Conservation (phyloP, 2,329 filamentous ascomycete genomes). For the Pseudogymnoascus verrucosus region DNA sequence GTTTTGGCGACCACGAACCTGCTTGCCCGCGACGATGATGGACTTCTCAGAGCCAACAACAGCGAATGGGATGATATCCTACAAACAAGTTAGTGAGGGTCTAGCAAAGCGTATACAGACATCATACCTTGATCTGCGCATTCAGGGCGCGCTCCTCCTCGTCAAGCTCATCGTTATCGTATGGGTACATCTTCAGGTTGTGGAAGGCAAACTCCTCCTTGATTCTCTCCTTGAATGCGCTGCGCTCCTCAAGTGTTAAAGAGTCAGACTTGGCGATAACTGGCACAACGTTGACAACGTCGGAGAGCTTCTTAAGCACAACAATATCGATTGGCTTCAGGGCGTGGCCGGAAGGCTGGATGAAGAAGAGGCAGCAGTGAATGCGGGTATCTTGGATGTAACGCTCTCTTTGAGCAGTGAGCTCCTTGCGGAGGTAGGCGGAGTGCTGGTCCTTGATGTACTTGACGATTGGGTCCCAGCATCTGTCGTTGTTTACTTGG, state of each 20-base stretch:
- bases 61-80: slow-evolving; percentile 93
- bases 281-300: slow-evolving; percentile 97
- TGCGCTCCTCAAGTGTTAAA: slow-evolving; percentile 88
- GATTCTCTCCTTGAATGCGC: slow-evolving; percentile 96
- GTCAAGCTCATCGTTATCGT: slow-evolving; percentile 98
- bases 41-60: slow-evolving; percentile 97
- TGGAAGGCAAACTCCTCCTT: slow-evolving; percentile 99
- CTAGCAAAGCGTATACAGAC: not conserved
- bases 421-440: slow-evolving; percentile 97
- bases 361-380: slow-evolving; percentile 99
- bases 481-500: slow-evolving; percentile 99
- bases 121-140: slow-evolving; percentile 83
- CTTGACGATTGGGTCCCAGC: slow-evolving; percentile 99
- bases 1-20: slow-evolving; percentile 96
- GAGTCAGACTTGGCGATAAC: slow-evolving; percentile 98
- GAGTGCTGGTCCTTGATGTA: slow-evolving; percentile 99
- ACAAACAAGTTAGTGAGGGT: slow-evolving; percentile 28
- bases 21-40: slow-evolving; percentile 94
- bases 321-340: slow-evolving; percentile 99
- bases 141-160: slow-evolving; percentile 92
- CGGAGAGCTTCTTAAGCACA: slow-evolving; percentile 97
- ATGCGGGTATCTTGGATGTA: slow-evolving; percentile 99
- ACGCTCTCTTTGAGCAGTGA: slow-evolving; percentile 95
- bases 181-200: slow-evolving; percentile 99
- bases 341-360: slow-evolving; percentile 94